Evolutionary conservation across 768 basidiomycete species (phyloP), one percentile per base, ranked within the genome.

Genomic region (Fibroporia radiculosa): DNA sequence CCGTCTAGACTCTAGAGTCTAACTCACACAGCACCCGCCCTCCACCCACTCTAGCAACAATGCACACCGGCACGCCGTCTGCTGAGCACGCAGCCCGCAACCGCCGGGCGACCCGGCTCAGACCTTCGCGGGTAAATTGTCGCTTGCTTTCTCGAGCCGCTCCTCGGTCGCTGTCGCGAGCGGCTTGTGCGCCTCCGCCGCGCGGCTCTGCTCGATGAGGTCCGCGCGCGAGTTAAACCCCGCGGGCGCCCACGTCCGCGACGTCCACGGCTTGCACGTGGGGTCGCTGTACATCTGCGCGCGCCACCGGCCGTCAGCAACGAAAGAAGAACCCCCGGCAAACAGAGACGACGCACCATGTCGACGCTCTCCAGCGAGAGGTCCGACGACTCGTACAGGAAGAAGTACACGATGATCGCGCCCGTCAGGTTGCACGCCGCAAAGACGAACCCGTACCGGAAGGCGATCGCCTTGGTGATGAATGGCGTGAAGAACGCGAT

Each of bases 401-500:
- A 86, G 57, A 84, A 69, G 59, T 66, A 85, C 16, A 84, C 82
- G 47, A 84, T 64, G 35, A 73, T 57, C 1, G 78, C 77, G 27
- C 73, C 77, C 23, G 62, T 61, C n/a, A 81, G 66, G 56, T 82
- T 82, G 56, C 78, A 81, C 23, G 73, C 73, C 11, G 81, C 82
- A 57, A 87, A 86, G 29, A 86, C 69, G 58, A 77, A 87, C 3
- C 84, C 84, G 60, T 81, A 85, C 27, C 67, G 61, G 63, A 75
- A 86, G 7, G 59, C 38, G 54, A 85, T 85, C 11, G 69, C 65
- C 16, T 48, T 57, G 3, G 66, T 67, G 56, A 86, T 85, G 62
- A 84, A 82, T 0, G 84, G 82, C n/a, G 83, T 85, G 66, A 84
- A 84, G 72, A 85, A 86, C 0, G 80, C 82, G 44, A 84, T 64